phyloP scores from a whole-genome alignment of 2,329 filamentous ascomycete genomes.

The Colletotrichum agaves region DNA sequence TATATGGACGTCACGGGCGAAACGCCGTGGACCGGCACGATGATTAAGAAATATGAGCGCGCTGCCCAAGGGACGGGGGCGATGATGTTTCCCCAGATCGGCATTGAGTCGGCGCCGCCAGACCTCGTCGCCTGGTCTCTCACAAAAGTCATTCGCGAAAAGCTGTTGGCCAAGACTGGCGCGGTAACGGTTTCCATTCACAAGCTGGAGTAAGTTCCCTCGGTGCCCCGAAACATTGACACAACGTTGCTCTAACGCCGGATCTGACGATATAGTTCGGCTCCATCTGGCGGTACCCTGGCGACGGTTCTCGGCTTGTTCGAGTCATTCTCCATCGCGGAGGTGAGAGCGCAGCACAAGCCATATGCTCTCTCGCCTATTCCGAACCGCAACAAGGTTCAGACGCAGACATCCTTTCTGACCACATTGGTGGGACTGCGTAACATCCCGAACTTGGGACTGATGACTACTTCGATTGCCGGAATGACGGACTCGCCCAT shows the following conservation, averaged over 20 bases:
- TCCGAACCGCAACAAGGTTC: conserved; percentile 51
- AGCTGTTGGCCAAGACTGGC: conserved; percentile 59
- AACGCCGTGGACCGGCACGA: conserved; percentile 64
- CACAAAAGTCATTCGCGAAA: conserved; percentile 60
- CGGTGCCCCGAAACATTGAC: conserved; percentile 5
- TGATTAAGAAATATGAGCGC: conserved; percentile 69
- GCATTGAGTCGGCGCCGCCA: conserved; percentile 70
- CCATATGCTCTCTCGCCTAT: conserved; percentile 70
- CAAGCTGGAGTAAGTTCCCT: conserved; percentile 49
- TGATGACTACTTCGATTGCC: conserved; percentile 64
- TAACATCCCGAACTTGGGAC: conserved; percentile 62
- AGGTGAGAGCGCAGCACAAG: conserved; percentile 56
- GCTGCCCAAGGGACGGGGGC: conserved; percentile 64
- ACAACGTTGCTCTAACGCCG: conserved; percentile 21
- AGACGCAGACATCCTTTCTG: conserved; percentile 48
- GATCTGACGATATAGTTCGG: conserved; percentile 48
- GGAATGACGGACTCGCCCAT: conserved; percentile 62
- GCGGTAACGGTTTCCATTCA: conserved; percentile 65
- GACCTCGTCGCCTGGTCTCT: conserved; percentile 69
- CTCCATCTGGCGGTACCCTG: conserved; percentile 74
- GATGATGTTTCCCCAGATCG: conserved; percentile 70
- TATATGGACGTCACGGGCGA: conserved; percentile 74
- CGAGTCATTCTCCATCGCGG: conserved; percentile 61
- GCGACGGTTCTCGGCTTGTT: conserved; percentile 71
- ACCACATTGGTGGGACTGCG: conserved; percentile 62